phyloP scores from a whole-genome alignment of 345 rosid species.

The Mercurialis annua region DNA sequence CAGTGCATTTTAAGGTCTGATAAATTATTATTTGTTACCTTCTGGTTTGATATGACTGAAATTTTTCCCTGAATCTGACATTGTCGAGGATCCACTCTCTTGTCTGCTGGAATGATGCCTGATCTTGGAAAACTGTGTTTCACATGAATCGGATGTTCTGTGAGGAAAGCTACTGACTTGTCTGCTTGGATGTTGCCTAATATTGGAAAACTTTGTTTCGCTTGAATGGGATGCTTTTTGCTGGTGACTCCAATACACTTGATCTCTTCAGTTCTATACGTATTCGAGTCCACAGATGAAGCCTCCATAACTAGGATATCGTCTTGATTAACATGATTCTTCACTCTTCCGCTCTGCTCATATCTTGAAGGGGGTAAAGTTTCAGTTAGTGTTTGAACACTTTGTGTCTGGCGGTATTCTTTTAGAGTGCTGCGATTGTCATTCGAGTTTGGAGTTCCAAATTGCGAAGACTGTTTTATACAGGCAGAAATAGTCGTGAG shows the following conservation, averaged over 20 bases:
- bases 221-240: background rate
- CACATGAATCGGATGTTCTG: background rate
- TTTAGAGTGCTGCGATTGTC: background rate
- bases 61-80: background rate
- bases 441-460: background rate
- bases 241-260: background rate
- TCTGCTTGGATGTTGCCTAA: background rate
- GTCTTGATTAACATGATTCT: background rate
- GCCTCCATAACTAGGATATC: background rate
- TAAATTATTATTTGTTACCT: slow-evolving; percentile 1
- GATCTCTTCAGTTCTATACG: background rate
- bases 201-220: background rate
- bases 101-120: background rate
- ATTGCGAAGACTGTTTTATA: background rate
- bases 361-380: slow-evolving; percentile 1
- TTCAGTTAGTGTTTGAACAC: slow-evolving; percentile 4
- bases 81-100: background rate
- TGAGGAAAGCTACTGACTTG: background rate
- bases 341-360: background rate
- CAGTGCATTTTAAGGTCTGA: background rate
- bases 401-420: slow-evolving; percentile 1
- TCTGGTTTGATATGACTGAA: background rate
- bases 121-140: background rate
- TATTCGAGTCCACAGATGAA: background rate
- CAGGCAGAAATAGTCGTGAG: background rate